A percentile compares a stretch with the other conserved stretches of the same genome.
Evolutionary conservation across 345 rosid species (phyloP).

Genomic region (Eutrema heterophyllum): DNA sequence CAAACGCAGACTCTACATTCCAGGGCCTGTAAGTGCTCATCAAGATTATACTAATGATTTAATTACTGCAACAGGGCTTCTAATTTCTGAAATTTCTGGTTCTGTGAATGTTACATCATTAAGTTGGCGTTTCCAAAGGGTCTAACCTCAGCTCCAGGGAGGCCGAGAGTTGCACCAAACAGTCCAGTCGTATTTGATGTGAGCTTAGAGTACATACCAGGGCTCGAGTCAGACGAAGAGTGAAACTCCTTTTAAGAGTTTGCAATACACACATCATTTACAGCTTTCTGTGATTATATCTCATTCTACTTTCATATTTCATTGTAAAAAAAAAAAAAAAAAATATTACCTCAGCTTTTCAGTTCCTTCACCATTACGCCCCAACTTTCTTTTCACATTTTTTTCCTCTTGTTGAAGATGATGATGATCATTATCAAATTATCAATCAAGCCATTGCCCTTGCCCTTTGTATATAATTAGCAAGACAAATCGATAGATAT

Average conservation of each 20-base stretch:
- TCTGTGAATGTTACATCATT: not conserved
- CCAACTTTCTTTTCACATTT: not conserved
- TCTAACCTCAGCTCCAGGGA: conserved; percentile 83
- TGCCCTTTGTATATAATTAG: too few relatives aligned
- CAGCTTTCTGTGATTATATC: not conserved
- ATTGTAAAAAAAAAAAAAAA: not conserved
- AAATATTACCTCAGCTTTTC: not conserved
- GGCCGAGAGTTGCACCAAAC: conserved; percentile 92
- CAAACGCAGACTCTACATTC: conserved; percentile 84
- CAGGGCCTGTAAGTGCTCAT: conserved; percentile 60
- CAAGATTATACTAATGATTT: not conserved
- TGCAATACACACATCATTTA: not conserved
- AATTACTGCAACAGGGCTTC: not conserved
- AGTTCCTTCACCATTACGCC: not conserved
- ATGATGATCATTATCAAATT: not conserved
- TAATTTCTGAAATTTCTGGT: not conserved
- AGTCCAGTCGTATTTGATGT: conserved; percentile 88
- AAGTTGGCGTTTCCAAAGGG: conserved; percentile 97
- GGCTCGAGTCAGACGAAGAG: conserved; percentile 70
- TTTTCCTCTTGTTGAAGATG: not conserved
- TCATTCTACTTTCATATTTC: not conserved
- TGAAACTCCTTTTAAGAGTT: conserved; percentile 2
- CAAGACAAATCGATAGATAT: too few relatives aligned
- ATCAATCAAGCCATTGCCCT: too few relatives aligned
- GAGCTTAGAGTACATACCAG: conserved; percentile 89